Percentiles rank a stretch among this genome's conserved stretches.
Conservation (phyloP, 2,329 filamentous ascomycete genomes). For the Claviceps purpurea region DNA sequence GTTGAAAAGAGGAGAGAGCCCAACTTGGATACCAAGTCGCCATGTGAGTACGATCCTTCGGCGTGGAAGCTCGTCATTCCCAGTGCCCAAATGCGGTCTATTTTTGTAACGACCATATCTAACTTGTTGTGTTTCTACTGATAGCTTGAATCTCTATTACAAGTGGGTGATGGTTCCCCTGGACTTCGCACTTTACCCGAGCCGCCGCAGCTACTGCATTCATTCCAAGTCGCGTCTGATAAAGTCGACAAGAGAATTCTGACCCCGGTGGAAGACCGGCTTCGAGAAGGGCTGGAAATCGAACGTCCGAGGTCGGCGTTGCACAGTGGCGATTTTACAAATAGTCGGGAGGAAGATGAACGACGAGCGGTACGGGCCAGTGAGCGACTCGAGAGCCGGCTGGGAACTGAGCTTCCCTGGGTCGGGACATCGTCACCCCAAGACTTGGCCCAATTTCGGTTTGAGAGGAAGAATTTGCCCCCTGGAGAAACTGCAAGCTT, state of each 20-base stretch:
- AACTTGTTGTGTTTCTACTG: background rate
- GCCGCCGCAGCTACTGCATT: constrained; percentile 28
- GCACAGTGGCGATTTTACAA: constrained; percentile 54
- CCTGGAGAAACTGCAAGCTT: constrained; percentile 23
- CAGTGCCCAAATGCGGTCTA: background rate
- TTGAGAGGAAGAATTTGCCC: constrained; percentile 21
- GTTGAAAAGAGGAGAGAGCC: constrained; percentile 66
- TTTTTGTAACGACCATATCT: background rate
- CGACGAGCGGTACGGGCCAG: constrained; percentile 1
- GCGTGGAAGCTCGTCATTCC: background rate
- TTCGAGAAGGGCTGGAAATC: constrained; percentile 49
- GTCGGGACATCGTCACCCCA: constrained; percentile 43
- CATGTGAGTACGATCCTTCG: constrained; percentile 31
- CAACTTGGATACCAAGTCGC: constrained; percentile 56
- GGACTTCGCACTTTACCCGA: constrained; percentile 20
- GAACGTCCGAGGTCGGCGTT: constrained; percentile 70
- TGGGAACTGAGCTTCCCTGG: constrained; percentile 23
- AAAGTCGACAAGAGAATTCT: constrained; percentile 17
- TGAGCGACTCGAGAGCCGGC: background rate
- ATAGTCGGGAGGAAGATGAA: constrained; percentile 14
- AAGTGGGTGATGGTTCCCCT: constrained; percentile 11
- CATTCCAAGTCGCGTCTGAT: constrained; percentile 35
- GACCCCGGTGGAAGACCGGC: constrained; percentile 23
- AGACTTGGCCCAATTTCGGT: constrained; percentile 33
- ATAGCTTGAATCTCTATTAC: constrained; percentile 26